Evolutionary conservation across 257 asterid species (phyloP), one percentile per base, ranked within the genome.

Genomic region (Handroanthus guayacan): DNA sequence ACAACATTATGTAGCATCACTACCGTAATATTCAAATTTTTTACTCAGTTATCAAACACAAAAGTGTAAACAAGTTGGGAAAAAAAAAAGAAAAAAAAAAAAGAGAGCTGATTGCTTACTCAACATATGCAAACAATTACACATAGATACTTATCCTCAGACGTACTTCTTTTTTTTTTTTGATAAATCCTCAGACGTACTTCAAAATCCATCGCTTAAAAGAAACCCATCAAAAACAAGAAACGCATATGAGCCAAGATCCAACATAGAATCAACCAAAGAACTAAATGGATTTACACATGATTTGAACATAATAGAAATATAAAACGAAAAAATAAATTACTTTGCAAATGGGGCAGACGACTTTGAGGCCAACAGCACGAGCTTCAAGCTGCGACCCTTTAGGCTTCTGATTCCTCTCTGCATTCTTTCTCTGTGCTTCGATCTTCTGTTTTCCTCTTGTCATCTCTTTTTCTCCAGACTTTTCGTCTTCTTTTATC

Each of bases 341-440:
- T 77, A 90, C 96, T 78, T 88, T 78, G 79, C 84, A 80, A 63
- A 87, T 67, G 75, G 94, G 88, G 80, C 92, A 89, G 85, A 80
- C 56, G 67, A 86, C 83, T 83, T 87, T 87, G 85, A 90, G 93
- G 62, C 90, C 96, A 70, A 76, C 87, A 16, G 93, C 93, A 51
- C 93, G 96, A 11, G 96, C 93, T 62, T 90, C 96, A 47, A 90
- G 51, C 80, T 90, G 93, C 52, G 96, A 88, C 2, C 96, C 93
- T 82, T 88, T 90, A 5, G 71, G 2, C 75, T 85, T 88, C 77
- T 86, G 88, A 74, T 85, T 88, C 86, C 64, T 90, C 82, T 90
- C 93, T 0, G 90, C 89, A 50, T 85, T 88, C 72, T 63, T 83
- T 61, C 16, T 83, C 72, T 90, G 96, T 0, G 96, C 90, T 67